Percentiles rank a stretch among this genome's conserved stretches.
These are phyloP conservation scores for Tolypocladium tundrense DNA, from an alignment of 2,329 filamentous ascomycete genomes.

Conservation along the genomic window DNA sequence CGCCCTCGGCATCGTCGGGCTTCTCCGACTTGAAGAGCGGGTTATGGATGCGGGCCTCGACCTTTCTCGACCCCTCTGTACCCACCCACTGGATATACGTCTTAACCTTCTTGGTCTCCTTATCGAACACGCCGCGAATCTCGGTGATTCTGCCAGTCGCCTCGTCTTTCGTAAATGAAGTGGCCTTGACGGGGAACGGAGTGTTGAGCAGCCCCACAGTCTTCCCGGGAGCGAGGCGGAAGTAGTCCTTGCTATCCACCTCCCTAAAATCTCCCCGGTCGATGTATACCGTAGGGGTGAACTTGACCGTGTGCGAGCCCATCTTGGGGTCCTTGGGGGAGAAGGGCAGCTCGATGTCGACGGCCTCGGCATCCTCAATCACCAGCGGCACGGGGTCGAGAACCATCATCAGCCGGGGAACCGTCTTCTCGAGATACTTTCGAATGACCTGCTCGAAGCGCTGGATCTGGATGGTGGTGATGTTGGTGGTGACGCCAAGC, in stretches of 20 bases:
- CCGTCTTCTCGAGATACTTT: constrained; percentile 76
- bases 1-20: constrained; percentile 65
- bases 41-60: constrained; percentile 71
- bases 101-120: constrained; percentile 63
- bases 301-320: constrained; percentile 47
- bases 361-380: constrained; percentile 62
- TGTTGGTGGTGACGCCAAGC: constrained; percentile 77
- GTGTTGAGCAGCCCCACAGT: constrained; percentile 65
- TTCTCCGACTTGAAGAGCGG: constrained; percentile 79
- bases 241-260: constrained; percentile 65
- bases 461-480: constrained; percentile 66
- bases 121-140: constrained; percentile 55
- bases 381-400: constrained; percentile 75
- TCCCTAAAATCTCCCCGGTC: constrained; percentile 74
- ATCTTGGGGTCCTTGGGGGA: constrained; percentile 67
- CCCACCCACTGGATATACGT: constrained; percentile 86
- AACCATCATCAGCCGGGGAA: constrained; percentile 82
- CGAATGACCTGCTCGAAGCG: constrained; percentile 82
- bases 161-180: constrained; percentile 58
- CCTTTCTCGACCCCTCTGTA: constrained; percentile 52
- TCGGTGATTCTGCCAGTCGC: constrained; percentile 53
- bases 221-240: constrained; percentile 70
- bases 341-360: constrained; percentile 64
- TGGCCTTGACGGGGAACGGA: constrained; percentile 61
- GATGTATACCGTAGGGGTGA: constrained; percentile 77